Percentiles rank a stretch among this genome's conserved stretches.
phyloP scores from a whole-genome alignment of 192 early-diverging fungal species.

The Umbelopsis ramanniana region DNA sequence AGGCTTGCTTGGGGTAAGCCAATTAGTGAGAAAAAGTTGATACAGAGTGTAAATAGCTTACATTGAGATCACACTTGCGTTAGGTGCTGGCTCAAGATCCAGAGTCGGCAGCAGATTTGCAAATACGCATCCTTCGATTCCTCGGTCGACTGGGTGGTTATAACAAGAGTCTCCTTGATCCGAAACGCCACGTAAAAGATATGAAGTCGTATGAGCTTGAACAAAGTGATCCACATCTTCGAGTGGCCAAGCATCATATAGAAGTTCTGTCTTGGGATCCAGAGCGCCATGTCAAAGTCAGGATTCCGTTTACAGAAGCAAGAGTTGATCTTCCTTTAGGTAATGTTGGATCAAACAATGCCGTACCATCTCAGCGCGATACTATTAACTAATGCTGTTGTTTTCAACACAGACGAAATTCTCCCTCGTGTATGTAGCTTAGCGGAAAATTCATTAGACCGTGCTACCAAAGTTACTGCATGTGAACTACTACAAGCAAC shows the following conservation, averaged over 20 bases:
- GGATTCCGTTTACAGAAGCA: slow-evolving; percentile 70
- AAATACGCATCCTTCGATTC: slow-evolving; percentile 62
- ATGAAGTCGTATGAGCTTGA: slow-evolving; percentile 17
- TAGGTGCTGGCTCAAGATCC: background rate
- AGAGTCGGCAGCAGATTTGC: slow-evolving; percentile 44
- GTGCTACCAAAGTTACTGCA: slow-evolving; percentile 76
- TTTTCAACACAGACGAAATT: slow-evolving; percentile 63
- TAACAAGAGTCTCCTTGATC: slow-evolving; percentile 52
- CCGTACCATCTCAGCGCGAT: too few species aligned
- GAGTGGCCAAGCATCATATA: background rate
- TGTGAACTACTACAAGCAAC: slow-evolving; percentile 76
- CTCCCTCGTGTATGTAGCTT: slow-evolving; percentile 76
- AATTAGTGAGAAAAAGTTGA: background rate
- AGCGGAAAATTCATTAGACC: slow-evolving; percentile 73
- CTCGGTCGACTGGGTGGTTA: slow-evolving; percentile 67
- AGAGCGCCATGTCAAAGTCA: slow-evolving; percentile 57
- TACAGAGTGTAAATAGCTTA: background rate
- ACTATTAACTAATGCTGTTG: background rate
- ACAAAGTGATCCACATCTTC: background rate
- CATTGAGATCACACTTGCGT: background rate
- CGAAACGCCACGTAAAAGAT: slow-evolving; percentile 1
- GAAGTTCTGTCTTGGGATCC: slow-evolving; percentile 72
- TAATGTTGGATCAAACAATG: slow-evolving; percentile 28
- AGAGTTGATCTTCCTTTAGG: slow-evolving; percentile 69
- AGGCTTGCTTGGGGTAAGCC: background rate